Evolutionary conservation across 2,329 filamentous ascomycete genomes (phyloP).

Genomic region (Aspergillus quadricinctus): DNA sequence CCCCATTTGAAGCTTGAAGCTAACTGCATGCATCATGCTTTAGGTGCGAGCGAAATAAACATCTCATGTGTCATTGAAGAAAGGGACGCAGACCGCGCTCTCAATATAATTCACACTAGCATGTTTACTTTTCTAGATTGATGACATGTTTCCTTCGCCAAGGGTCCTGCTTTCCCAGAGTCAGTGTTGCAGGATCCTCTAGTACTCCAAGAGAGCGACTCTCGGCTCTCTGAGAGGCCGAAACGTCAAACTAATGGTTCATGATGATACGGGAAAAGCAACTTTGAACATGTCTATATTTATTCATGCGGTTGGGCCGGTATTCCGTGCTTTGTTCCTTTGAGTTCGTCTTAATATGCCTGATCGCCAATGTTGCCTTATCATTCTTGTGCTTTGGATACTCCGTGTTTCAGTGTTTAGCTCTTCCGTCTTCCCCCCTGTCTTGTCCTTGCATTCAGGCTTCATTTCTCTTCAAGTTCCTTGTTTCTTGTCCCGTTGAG

Average conservation of each 20-base stretch:
- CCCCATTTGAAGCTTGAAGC: constrained; percentile 2
- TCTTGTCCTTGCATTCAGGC: background rate
- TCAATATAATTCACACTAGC: constrained; percentile 95
- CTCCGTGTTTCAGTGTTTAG: background rate
- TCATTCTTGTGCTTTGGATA: background rate
- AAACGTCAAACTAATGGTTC: background rate
- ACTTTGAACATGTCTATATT: background rate
- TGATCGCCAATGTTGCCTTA: background rate
- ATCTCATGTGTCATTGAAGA: constrained; percentile 97
- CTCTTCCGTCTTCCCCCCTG: background rate
- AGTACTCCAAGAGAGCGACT: background rate
- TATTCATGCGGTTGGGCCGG: background rate
- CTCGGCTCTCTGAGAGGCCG: background rate
- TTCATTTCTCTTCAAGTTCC: background rate
- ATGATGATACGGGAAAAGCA: background rate
- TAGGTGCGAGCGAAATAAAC: constrained; percentile 97
- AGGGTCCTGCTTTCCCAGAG: background rate
- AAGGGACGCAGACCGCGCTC: constrained; percentile 81
- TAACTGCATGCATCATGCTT: constrained; percentile 13
- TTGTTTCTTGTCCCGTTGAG: background rate
- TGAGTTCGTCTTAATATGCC: background rate
- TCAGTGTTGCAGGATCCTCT: background rate
- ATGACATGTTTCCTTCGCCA: background rate
- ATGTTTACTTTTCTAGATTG: constrained; percentile 92
- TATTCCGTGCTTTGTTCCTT: background rate